Percentiles rank a stretch among this genome's conserved stretches.
Conservation (phyloP, 2,329 filamentous ascomycete genomes). For the Scytalidium lignicola region DNA sequence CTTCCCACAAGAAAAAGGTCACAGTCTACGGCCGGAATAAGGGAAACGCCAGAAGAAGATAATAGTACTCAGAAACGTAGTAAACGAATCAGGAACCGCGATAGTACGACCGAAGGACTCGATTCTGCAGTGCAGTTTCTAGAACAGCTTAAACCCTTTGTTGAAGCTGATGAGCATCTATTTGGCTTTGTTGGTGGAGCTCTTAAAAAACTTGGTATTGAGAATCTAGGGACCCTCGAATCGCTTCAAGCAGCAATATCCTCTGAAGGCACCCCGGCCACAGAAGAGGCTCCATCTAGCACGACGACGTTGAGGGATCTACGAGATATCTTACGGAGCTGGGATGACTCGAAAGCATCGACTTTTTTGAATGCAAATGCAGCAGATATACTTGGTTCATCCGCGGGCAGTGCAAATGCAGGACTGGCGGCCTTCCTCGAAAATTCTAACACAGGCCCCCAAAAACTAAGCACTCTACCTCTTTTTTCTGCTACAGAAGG, state of each 20-base stretch:
- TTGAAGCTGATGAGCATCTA: constrained; percentile 23
- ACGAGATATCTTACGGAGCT: constrained; percentile 29
- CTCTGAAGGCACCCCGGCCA: constrained; percentile 9
- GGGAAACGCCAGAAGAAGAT: constrained; percentile 53
- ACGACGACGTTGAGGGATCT: constrained; percentile 29
- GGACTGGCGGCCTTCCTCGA: constrained; percentile 59
- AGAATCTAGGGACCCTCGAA: constrained; percentile 23
- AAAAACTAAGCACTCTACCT: constrained; percentile 42
- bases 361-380: constrained; percentile 25
- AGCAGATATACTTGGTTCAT: constrained; percentile 26
- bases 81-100: constrained; percentile 59
- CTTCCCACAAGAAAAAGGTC: constrained; percentile 51
- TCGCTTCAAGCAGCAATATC: constrained; percentile 22
- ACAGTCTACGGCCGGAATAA: constrained; percentile 55
- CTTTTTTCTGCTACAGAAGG: constrained; percentile 49
- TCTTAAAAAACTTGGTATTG: constrained; percentile 22
- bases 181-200: constrained; percentile 23
- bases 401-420: constrained; percentile 22
- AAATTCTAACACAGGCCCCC: constrained; percentile 52
- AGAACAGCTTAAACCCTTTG: constrained; percentile 42
- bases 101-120: constrained; percentile 44
- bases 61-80: constrained; percentile 55
- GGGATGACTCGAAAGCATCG: constrained; percentile 33
- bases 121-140: constrained; percentile 49
- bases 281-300: constrained; percentile 16